Evolutionary conservation across 1,284 basidiomycete species (phyloP), one percentile per base, ranked within the genome.

Genomic region (Vanrija pseudolonga): DNA sequence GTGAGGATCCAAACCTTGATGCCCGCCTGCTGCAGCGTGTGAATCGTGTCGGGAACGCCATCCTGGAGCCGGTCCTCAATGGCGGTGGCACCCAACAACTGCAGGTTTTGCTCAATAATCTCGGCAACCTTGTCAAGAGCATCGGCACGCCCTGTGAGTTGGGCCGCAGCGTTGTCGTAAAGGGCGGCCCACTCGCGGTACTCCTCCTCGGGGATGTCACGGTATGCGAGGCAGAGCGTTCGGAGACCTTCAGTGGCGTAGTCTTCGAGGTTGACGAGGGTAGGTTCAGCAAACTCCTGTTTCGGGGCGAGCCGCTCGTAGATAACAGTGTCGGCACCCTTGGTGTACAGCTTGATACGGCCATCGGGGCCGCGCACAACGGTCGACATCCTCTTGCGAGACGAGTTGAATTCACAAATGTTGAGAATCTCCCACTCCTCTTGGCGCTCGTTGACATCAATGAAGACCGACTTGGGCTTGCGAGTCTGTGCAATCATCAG

Each of bases 1-100:
- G 96, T 98, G 47, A 98, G 78, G 11, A 99, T 93, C 96, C 96
- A 99, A 37, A 98, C 87, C 82, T 98, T 98, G 78, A 99, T 98
- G 0, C 96, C 96, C 24, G 95, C 95, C 81, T 89, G 90, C 70
- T 98, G 96, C 40, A 99, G 77, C 2, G 93, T 98, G 71, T 98
- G 93, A 56, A 99, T 98, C 3, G 96, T 88, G 67, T 98, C 96
- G 0, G 96, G 96, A 0, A 99, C 96, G 43, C 96, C 96, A 52
- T 99, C 96, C 73, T 98, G 96, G 28, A 99, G 80, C 75, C 96
- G 97, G 76, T 99, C 96, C 75, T 99, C 96, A 64, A 98, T 95
- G 6, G 96, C 96, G 1, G 96, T 98, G 9, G 96, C 95, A 9
- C 96, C 96, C 2, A 98, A 82, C 18, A 99, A 71, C 64, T 89